Evolutionary conservation across 2,329 filamentous ascomycete species (phyloP).

Genomic region (Exophiala viscosa): DNA sequence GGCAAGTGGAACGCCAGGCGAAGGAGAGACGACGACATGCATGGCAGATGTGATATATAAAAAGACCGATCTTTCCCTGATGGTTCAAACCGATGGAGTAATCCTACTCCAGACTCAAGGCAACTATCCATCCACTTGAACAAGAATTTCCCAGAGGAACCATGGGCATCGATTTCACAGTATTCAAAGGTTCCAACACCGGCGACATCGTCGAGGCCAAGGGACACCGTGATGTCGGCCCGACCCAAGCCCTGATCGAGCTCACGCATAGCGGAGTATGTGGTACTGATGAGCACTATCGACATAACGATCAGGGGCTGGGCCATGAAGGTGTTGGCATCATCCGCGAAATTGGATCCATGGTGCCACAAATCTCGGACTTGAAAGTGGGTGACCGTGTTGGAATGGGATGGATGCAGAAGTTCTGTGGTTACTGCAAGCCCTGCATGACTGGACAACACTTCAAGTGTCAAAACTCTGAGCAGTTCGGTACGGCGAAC

Average conservation of each 20-base stretch:
- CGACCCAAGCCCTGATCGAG: slow-evolving; percentile 21
- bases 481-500: slow-evolving; percentile 19
- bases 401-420: slow-evolving; percentile 26
- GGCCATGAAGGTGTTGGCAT: slow-evolving; percentile 31
- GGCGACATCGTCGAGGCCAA: slow-evolving; percentile 19
- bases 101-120: not conserved
- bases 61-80: not conserved
- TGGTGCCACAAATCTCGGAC: slow-evolving; percentile 17
- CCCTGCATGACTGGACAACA: slow-evolving; percentile 30
- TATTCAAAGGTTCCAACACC: slow-evolving; percentile 24
- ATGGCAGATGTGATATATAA: not conserved
- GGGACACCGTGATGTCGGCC: slow-evolving; percentile 15
- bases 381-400: slow-evolving; percentile 25
- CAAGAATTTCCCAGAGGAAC: no score
- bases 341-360: slow-evolving; percentile 24
- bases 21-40: no score
- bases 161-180: slow-evolving; percentile 23
- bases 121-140: no score
- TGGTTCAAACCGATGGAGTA: not conserved
- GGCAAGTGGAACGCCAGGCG: not conserved
- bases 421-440: slow-evolving; percentile 22
- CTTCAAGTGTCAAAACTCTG: slow-evolving; percentile 28
- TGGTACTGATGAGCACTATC: slow-evolving; percentile 24
- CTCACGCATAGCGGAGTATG: slow-evolving; percentile 24
- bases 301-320: slow-evolving; percentile 19